phyloP scores from a whole-genome alignment of 2,329 filamentous ascomycete genomes.

The Elsinoe batatas region DNA sequence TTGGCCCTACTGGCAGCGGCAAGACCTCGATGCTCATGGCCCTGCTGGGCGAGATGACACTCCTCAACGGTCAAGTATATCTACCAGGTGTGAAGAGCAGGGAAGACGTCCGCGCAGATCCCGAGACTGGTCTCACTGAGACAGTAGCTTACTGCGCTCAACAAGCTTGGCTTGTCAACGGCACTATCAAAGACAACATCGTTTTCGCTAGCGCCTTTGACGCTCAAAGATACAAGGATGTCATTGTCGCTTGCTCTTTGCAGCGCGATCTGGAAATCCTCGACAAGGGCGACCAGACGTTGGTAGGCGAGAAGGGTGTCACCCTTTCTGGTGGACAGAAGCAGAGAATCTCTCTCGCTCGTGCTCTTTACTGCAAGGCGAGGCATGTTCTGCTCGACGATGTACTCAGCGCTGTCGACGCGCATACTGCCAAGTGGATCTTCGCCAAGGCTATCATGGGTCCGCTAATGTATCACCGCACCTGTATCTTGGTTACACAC shows the following conservation, averaged over 20 bases:
- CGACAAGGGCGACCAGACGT: conserved; percentile 81
- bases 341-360: conserved; percentile 91
- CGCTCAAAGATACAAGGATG: conserved; percentile 69
- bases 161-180: conserved; percentile 93
- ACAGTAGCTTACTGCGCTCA: conserved; percentile 95
- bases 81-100: conserved; percentile 78
- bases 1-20: conserved; percentile 84
- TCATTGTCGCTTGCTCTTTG: conserved; percentile 82
- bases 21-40: conserved; percentile 97
- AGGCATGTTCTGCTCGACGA: conserved; percentile 87
- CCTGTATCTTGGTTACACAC: conserved; percentile 92
- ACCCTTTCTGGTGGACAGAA: conserved; percentile 95
- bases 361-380: conserved; percentile 92
- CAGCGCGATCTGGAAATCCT: conserved; percentile 87
- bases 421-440: conserved; percentile 96
- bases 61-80: conserved; percentile 68
- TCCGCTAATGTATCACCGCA: conserved; percentile 76
- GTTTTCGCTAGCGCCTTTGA: conserved; percentile 76
- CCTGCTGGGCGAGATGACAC: conserved; percentile 88
- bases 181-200: conserved; percentile 92
- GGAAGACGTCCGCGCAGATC: conserved; percentile 72
- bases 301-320: conserved; percentile 96
- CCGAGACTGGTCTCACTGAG: conserved; percentile 77
- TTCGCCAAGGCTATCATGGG: conserved; percentile 88
- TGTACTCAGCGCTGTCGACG: conserved; percentile 91